These are phyloP conservation scores for Hibiscus syriacus DNA, from an alignment of 345 rosid genomes.

Conservation along the genomic window DNA sequence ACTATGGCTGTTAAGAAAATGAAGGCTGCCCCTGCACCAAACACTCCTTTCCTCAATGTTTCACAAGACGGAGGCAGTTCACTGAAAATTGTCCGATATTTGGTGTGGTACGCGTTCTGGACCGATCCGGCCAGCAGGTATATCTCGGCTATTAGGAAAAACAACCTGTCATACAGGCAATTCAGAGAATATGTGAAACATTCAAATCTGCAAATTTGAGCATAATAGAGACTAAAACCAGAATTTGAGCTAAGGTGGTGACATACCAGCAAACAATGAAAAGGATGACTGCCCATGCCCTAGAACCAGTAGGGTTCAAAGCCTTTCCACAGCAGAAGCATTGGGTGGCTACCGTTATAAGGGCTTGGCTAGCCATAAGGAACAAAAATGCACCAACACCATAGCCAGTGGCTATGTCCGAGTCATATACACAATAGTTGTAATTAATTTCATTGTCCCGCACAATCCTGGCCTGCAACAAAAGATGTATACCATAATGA, in stretches of 20 bases:
- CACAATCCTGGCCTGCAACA: slow-evolving; percentile 45
- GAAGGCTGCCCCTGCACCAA: too few species aligned
- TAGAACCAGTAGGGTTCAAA: slow-evolving; percentile 75
- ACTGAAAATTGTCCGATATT: slow-evolving; percentile 56
- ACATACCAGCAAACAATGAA: slow-evolving; percentile 78
- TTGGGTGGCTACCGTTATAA: slow-evolving; percentile 67
- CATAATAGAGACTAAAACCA: too few species aligned
- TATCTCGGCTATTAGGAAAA: slow-evolving; percentile 73
- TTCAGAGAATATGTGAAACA: not conserved
- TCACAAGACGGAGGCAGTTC: slow-evolving; percentile 59
- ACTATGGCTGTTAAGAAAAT: slow-evolving; percentile 63
- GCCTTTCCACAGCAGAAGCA: slow-evolving; percentile 93
- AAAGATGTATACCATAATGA: not conserved
- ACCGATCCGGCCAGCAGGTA: slow-evolving; percentile 85
- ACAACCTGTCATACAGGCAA: slow-evolving; percentile 41
- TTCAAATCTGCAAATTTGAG: not conserved
- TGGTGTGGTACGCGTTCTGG: slow-evolving; percentile 83
- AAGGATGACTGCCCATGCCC: slow-evolving; percentile 77
- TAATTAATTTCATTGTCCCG: slow-evolving; percentile 40
- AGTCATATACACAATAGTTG: slow-evolving; percentile 67
- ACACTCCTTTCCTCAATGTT: too few species aligned
- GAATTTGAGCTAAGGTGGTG: too few species aligned
- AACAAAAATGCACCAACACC: too few species aligned
- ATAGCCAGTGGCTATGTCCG: slow-evolving; percentile 82
- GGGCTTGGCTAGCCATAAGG: too few species aligned